Evolutionary conservation across 352 stramenopile genomes (phyloP), one percentile per base, ranked within the genome.

Genomic region (Stephanocyclus meneghinianus): DNA sequence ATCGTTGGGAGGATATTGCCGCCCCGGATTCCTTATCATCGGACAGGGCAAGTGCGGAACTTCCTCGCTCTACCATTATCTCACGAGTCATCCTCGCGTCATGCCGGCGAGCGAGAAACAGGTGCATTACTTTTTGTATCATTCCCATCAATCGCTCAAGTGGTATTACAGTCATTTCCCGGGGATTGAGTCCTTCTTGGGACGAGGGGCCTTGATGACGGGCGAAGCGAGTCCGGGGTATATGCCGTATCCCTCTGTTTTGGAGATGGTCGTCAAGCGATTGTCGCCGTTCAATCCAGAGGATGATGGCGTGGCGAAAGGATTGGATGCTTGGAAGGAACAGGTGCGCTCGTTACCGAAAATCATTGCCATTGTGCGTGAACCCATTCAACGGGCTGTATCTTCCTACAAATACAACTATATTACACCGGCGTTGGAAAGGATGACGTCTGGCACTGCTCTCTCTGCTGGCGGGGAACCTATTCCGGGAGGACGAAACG

Each of bases 381-480:
- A 93, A 73, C 90, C 90, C 7, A 64, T 93, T 11, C 80, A 88
- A n/a, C 75, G 90, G 47, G 82, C 87, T 11, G 88, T 84, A 29
- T 88, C 75, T 8, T 90, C 83, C 0, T 94, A 93, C 69, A 73
- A 80, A 60, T 94, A 94, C 75, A 94, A 93, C 65, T 94, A 94
- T 37, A 50, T 91, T 7, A 53, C 56, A 37, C 83, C 85, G 18
- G 71, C 81, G 56, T 26, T 92, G 26, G 44, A 85, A 44, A 69
- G 56, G 26, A 55, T 90, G 8, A 30, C 57, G 21, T 16, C 35
- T 26, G 84, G 78, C 8, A 71, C 56, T n/a, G 60, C 71, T 26
- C 15, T 78, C 1, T 65, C 71, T 55, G 71, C 65, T 26, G 68
- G 56, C 2, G 71, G 71, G 3, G 21, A 53, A n/a, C 18, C 18